Conservation (phyloP, 768 basidiomycete species). For the Tylopilus balloui region DNA sequence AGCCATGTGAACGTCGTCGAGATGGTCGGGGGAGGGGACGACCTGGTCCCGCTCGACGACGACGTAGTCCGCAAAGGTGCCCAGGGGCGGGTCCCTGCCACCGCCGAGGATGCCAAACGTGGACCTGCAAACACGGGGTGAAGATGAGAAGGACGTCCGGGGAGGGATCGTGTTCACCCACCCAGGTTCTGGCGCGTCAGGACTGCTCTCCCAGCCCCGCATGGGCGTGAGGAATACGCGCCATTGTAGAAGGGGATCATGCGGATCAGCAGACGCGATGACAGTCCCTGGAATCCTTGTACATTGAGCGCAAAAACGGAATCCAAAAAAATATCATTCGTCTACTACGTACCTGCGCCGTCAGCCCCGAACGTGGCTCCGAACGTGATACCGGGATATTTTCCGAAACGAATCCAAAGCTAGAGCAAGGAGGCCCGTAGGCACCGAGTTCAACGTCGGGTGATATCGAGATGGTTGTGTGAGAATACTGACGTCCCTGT, state of each 20-base stretch:
- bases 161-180: slow-evolving; percentile 27
- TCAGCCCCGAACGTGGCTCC: slow-evolving; percentile 67
- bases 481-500: slow-evolving; percentile 52
- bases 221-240: slow-evolving; percentile 74
- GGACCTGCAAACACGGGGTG: slow-evolving; percentile 2
- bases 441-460: background rate
- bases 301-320: background rate
- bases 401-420: slow-evolving; percentile 71
- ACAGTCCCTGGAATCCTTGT: slow-evolving; percentile 49
- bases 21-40: slow-evolving; percentile 59
- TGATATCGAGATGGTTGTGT: background rate
- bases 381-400: slow-evolving; percentile 58
- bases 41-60: slow-evolving; percentile 68
- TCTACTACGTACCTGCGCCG: slow-evolving; percentile 61
- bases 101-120: slow-evolving; percentile 72
- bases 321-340: background rate
- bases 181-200: slow-evolving; percentile 62
- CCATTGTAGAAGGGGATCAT: slow-evolving; percentile 54
- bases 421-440: slow-evolving; percentile 23
- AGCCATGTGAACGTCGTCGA: slow-evolving; percentile 62
- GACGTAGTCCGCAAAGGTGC: slow-evolving; percentile 75
- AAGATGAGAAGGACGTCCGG: background rate
- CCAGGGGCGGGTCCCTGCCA: slow-evolving; percentile 46
- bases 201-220: slow-evolving; percentile 69
- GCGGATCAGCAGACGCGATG: slow-evolving; percentile 47